phyloP scores from a whole-genome alignment of 2,329 filamentous ascomycete genomes.

The Rosellinia necatrix region DNA sequence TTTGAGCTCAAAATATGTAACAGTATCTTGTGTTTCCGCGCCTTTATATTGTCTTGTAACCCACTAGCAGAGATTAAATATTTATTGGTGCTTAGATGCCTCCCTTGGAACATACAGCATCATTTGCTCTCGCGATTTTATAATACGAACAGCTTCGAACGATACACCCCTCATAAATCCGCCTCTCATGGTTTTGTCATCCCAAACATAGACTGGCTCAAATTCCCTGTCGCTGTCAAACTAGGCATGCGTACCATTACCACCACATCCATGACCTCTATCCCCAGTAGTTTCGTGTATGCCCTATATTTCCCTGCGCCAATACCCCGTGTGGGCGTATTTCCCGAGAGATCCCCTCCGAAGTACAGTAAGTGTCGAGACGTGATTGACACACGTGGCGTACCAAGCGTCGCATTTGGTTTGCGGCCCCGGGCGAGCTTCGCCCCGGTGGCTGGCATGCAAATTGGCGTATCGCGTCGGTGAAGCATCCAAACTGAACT shows the following conservation, averaged over 20 bases:
- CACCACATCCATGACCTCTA: slow-evolving; percentile 36
- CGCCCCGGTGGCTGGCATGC: slow-evolving; percentile 35
- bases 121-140: not conserved
- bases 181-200: not conserved
- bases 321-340: slow-evolving; percentile 32
- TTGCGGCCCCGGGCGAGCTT: slow-evolving; percentile 39
- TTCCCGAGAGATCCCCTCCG: slow-evolving; percentile 32
- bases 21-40: no score
- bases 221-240: slow-evolving; percentile 28
- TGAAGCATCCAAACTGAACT: slow-evolving; percentile 39
- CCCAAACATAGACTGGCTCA: slow-evolving; percentile 13
- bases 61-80: no score
- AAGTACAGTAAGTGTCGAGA: no score
- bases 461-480: no score
- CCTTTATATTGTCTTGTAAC: no score
- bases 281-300: no score
- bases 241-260: slow-evolving; percentile 35
- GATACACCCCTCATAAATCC: no score
- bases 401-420: slow-evolving; percentile 35
- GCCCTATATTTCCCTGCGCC: slow-evolving; percentile 27
- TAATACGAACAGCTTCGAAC: no score
- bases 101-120: no score
- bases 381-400: slow-evolving; percentile 32
- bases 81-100: no score
- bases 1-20: no score